These are phyloP conservation scores for Leucosporidium scottii DNA, from an alignment of 768 basidiomycete species.

Conservation along the genomic window DNA sequence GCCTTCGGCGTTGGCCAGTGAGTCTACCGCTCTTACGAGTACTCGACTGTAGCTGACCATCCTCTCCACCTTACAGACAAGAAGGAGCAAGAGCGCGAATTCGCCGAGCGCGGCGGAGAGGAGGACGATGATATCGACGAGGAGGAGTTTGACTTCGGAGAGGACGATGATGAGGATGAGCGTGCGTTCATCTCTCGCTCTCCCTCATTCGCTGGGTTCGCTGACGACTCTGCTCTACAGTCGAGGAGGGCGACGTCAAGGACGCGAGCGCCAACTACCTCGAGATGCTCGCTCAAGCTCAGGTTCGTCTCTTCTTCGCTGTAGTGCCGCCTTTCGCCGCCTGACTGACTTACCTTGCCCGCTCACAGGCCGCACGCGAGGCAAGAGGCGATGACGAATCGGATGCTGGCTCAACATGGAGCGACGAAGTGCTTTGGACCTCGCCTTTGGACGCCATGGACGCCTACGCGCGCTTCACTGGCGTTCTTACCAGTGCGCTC, in stretches of 20 bases:
- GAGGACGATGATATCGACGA: conserved; percentile 48
- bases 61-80: conserved; percentile 2
- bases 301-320: conserved; percentile 44
- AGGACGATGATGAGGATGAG: conserved; percentile 50
- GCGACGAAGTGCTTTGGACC: conserved; percentile 75
- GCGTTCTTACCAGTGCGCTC: conserved; percentile 64
- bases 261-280: conserved; percentile 83
- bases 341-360: conserved; percentile 36
- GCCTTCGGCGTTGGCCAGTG: conserved; percentile 68
- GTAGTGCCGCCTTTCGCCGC: no score
- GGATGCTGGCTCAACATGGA: conserved; percentile 47
- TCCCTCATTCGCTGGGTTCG: conserved; percentile 27
- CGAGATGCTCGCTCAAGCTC: conserved; percentile 77
- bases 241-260: conserved; percentile 68
- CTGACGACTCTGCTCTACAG: not conserved
- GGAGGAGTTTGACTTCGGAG: conserved; percentile 45
- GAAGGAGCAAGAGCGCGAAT: conserved; percentile 52
- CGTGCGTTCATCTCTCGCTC: conserved; percentile 47
- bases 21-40: conserved; percentile 27
- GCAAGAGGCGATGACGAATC: conserved; percentile 45
- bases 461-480: conserved; percentile 70
- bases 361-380: conserved; percentile 41
- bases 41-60: not conserved
- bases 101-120: conserved; percentile 51
- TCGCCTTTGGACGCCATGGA: conserved; percentile 74